Percentiles rank a stretch among this genome's conserved stretches.
Conservation (phyloP, 148 eudicot genomes). For the Cornus suecica region DNA sequence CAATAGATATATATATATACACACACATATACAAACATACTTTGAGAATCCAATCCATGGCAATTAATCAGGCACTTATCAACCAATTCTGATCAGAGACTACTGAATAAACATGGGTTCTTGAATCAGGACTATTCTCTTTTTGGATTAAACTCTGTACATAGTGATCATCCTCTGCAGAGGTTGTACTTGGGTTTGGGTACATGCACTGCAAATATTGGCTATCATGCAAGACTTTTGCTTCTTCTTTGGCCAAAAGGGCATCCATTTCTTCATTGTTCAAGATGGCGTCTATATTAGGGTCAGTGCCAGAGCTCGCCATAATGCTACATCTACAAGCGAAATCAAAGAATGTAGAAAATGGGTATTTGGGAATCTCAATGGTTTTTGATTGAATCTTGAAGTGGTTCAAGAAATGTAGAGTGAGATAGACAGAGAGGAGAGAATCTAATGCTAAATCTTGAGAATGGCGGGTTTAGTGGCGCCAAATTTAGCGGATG, state of each 20-base stretch:
- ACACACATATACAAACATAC: neutral
- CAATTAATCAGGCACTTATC: constrained; percentile 42
- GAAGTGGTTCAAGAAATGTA: too few species aligned
- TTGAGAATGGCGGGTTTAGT: too few species aligned
- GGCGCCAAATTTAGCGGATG: constrained; percentile 36
- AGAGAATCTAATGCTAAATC: too few species aligned
- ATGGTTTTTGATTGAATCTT: neutral
- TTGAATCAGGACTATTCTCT: constrained; percentile 28
- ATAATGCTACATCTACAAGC: neutral
- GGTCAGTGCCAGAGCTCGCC: constrained; percentile 15
- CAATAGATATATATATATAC: neutral
- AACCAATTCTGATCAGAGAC: constrained; percentile 22
- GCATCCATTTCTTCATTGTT: too few species aligned
- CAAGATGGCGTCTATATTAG: too few species aligned
- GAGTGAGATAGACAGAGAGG: neutral
- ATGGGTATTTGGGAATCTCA: neutral
- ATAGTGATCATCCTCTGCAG: constrained; percentile 35
- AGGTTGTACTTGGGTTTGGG: neutral
- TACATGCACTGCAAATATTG: too few species aligned
- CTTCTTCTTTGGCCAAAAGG: too few species aligned
- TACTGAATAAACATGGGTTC: neutral
- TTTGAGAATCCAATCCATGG: neutral
- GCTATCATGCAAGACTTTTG: too few species aligned
- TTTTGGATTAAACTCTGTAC: constrained; percentile 28
- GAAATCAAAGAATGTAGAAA: neutral